Conservation (phyloP, 2,329 filamentous ascomycete species). For the Aureobasidium sp. region DNA sequence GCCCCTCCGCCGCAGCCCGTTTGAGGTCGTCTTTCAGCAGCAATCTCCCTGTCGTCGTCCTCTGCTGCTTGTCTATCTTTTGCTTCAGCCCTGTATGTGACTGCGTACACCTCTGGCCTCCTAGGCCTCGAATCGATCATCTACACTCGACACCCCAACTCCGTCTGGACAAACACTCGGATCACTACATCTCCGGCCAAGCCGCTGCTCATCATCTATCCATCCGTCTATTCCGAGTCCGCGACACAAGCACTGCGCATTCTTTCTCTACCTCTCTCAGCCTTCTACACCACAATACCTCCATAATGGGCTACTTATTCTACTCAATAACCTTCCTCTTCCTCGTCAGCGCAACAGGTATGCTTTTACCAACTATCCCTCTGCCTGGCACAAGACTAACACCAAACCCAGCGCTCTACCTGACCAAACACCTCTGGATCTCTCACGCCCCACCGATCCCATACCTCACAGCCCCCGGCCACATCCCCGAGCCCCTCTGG, state of each 20-base stretch:
- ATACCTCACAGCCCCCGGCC: slow-evolving; percentile 37
- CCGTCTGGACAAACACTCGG: no score
- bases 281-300: neutral
- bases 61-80: neutral
- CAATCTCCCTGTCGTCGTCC: neutral
- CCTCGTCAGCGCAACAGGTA: slow-evolving; percentile 63
- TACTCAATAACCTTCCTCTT: slow-evolving; percentile 67
- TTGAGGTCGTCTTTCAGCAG: neutral
- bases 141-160: neutral
- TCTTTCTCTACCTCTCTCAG: neutral
- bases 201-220: neutral
- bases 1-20: neutral
- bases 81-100: neutral
- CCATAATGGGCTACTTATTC: slow-evolving; percentile 67
- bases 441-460: slow-evolving; percentile 54
- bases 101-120: neutral
- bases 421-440: slow-evolving; percentile 72
- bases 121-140: neutral
- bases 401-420: slow-evolving; percentile 54
- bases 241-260: neutral
- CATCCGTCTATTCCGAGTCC: neutral
- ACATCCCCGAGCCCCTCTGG: slow-evolving; percentile 48
- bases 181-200: neutral
- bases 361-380: slow-evolving; percentile 18
- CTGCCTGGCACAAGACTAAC: neutral